Base-by-base conservation (phyloP, 148 eudicot species). In the Rhododendron griersonianum region DNA sequence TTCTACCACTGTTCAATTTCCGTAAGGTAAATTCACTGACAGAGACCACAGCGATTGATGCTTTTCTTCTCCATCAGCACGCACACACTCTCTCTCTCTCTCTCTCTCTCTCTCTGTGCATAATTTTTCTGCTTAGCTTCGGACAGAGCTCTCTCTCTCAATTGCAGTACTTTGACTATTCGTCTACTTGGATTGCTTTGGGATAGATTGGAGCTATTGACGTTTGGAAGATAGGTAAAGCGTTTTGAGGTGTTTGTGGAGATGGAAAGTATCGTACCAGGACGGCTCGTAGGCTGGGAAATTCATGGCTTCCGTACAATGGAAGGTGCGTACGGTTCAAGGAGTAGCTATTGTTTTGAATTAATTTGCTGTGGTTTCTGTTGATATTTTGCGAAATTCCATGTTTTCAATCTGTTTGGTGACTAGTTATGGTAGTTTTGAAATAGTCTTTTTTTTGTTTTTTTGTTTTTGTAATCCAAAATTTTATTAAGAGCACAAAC, bases 241-340 rank as follows among this genome's bases (percentile, higher is more conserved):
- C 21, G 45, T 30, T 51, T 4, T 65, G 77, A 79, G 80, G 25
- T 3, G 1, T 47, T 9, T 16, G 87, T 55, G 76, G 23, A 35
- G 5, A 92, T 93, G 95, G 92, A 92, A 76, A 86, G 59, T 53
- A 77, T 35, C 77, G 88, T 85, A 41, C 25, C 87, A 8, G 88
- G 88, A 63, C 85, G 75, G 21, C 93, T 95, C 51, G 84, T 67
- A 11, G 98, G 96, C 47, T 89, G 84, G 81, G 98, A 96, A 57
- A 92, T 90, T 90, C 98, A 93, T 92, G 98, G 98, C 1, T 96
- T 96, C 84, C 91, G 69, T 44, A 95, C 98, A 51, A 88, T 94
- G 95, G 91, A 91, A 73, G 98, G 96, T 86, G n/a, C 19, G 74
- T 41, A 44, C 3, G 8, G 25, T 14, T 2, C 16, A n/a, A 11